phyloP scores from a whole-genome alignment of 139 green algal species.

The Ettlia oleoabundans region DNA sequence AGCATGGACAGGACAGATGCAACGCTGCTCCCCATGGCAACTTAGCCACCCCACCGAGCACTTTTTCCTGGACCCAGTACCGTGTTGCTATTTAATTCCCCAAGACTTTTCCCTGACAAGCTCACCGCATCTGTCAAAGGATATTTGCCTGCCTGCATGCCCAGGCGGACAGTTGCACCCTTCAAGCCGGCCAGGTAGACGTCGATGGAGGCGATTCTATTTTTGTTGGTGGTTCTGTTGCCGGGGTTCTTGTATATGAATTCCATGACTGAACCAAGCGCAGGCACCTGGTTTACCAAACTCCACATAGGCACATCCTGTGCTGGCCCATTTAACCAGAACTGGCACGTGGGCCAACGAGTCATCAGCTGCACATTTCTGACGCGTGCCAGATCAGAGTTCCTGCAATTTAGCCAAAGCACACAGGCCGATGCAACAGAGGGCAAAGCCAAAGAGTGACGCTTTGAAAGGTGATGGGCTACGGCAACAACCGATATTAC shows the following conservation, averaged over 20 bases:
- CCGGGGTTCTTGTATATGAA: background rate
- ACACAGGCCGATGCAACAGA: no score
- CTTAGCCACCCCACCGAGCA: no score
- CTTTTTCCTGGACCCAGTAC: no score
- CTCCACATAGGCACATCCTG: background rate
- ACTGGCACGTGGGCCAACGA: background rate
- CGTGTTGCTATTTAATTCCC: no score
- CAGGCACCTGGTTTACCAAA: background rate
- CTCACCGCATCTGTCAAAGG: background rate
- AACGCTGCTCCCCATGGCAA: no score
- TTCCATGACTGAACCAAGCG: background rate
- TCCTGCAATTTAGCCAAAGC: background rate
- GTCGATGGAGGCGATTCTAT: background rate
- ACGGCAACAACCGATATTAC: no score
- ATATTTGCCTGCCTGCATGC: background rate
- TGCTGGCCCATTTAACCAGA: background rate
- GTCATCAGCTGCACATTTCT: conserved; percentile 7
- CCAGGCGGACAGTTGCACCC: background rate
- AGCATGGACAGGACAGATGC: no score
- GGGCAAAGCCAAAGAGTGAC: no score
- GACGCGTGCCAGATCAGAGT: background rate
- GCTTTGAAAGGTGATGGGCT: no score
- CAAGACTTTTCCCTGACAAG: background rate
- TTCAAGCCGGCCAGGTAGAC: background rate
- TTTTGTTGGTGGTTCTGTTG: background rate